phyloP scores from a whole-genome alignment of 257 asterid genomes.

The Penstemon newberryi region DNA sequence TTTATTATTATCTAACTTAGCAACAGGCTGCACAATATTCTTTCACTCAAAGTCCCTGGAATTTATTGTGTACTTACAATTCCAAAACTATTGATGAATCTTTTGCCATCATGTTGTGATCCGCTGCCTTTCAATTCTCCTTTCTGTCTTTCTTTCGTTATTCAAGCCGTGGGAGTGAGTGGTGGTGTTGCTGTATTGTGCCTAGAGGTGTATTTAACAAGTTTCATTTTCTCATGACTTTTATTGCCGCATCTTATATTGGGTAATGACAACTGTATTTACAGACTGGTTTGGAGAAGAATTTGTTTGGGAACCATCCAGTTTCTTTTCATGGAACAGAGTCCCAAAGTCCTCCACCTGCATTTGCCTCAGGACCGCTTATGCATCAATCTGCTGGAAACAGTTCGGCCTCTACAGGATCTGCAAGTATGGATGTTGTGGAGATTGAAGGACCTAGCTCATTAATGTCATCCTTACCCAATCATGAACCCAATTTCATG shows the following conservation, averaged over 20 bases:
- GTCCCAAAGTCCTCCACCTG: conserved; percentile 75
- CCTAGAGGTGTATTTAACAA: background rate
- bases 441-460: conserved; percentile 62
- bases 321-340: conserved; percentile 63
- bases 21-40: background rate
- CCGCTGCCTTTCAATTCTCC: background rate
- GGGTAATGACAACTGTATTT: conserved; percentile 19
- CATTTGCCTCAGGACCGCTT: conserved; percentile 80
- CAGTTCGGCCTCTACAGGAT: conserved; percentile 44
- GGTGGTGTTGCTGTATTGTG: background rate
- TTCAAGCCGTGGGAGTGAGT: background rate
- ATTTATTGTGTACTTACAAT: background rate
- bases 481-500: conserved; percentile 54
- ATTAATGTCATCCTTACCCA: conserved; percentile 54
- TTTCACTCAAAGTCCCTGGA: background rate
- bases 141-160: background rate
- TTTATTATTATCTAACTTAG: background rate
- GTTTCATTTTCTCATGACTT: conserved; percentile 8
- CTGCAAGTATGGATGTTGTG: conserved; percentile 53
- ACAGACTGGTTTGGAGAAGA: conserved; percentile 91
- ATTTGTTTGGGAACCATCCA: conserved; percentile 85
- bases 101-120: conserved; percentile 1
- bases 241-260: conserved; percentile 19
- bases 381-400: conserved; percentile 43
- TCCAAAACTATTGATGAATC: conserved; percentile 11